These are phyloP conservation scores for Iodosphaeria phyllophila DNA, from an alignment of 2,329 filamentous ascomycete species.

Conservation along the genomic window DNA sequence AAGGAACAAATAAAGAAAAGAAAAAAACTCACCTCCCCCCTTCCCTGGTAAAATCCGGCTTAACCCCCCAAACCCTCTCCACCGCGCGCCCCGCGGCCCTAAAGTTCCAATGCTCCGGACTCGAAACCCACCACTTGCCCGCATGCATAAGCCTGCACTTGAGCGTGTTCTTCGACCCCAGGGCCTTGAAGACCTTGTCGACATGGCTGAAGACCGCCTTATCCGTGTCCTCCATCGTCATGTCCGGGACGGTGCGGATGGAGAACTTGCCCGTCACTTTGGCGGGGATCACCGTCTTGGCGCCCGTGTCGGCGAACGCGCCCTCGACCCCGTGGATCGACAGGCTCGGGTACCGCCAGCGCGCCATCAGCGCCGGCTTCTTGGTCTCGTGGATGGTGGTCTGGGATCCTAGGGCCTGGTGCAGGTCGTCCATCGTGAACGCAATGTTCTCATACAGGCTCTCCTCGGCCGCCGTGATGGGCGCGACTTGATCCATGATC, in stretches of 20 bases:
- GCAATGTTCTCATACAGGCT: conserved; percentile 74
- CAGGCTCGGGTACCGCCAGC: conserved; percentile 88
- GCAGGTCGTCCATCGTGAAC: conserved; percentile 91
- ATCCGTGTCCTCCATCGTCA: conserved; percentile 86
- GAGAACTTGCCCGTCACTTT: conserved; percentile 98
- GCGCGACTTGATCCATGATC: conserved; percentile 80
- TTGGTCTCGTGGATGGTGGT: conserved; percentile 80
- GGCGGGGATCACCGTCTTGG: conserved; percentile 96
- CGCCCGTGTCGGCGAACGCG: conserved; percentile 79
- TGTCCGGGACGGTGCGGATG: conserved; percentile 91
- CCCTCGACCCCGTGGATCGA: conserved; percentile 92
- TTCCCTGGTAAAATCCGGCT: conserved; percentile 90
- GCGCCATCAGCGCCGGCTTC: conserved; percentile 82
- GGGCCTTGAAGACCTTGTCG: conserved; percentile 66
- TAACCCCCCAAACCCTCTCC: conserved; percentile 80
- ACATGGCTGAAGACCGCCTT: conserved; percentile 69
- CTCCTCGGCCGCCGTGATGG: conserved; percentile 72
- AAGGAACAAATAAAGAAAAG: no score
- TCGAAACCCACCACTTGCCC: conserved; percentile 98
- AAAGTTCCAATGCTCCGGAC: conserved; percentile 98
- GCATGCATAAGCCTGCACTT: conserved; percentile 70
- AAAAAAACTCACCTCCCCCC: conserved; percentile 52
- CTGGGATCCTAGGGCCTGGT: conserved; percentile 77
- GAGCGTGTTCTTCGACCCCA: conserved; percentile 81
- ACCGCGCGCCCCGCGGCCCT: conserved; percentile 87